Evolutionary conservation across 306 rosid species (phyloP), one percentile per base, ranked within the genome.

Genomic region (Cyclanthera cordifolia): DNA sequence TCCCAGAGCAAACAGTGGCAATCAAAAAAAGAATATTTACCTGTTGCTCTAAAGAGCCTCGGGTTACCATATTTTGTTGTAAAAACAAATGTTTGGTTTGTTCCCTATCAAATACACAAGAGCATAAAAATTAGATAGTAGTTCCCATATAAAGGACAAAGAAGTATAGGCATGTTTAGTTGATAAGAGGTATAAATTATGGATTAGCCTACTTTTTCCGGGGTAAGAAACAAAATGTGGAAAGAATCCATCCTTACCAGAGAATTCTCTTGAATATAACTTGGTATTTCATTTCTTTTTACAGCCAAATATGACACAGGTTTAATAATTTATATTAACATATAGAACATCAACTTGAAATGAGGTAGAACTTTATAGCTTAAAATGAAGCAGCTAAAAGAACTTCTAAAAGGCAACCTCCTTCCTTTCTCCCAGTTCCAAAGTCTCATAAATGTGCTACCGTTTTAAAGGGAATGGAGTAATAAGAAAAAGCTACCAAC

Each of bases 31-130:
- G 73, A 69, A 58, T 48, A 69, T 87, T 83, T 78, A 94, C 99
- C 99, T n/a, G 97, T 94, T 55, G 99, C 89, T 75, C 88, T 89
- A 80, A 94, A 94, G 67, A 94, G 82, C 84, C 95, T 94, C 65
- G 99, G 99, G 50, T 78, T 74, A n/a, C 97, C 99, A 80, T 90
- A 86, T 78, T 83, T 65, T 45, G 99, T 94, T 1, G 99, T 90
- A 69, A 94, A 94, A 45, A 94, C 99, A 79, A 94, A 94, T 53
- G 96, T 66, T 76, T 88, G 90, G 74, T 76, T 80, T 41, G 99
- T 88, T 71, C 99, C 99, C 99, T 94, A 49, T 63, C 50, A 79
- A 67, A 79, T 47, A 66, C 12, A 74, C 47, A 68, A 74, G 69
- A 39, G 71, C 72, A 82, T 53, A 15, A 46, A 24, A 47, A 16